Conservation (phyloP, 257 asterid genomes). For the Solanum pimpinellifolium region DNA sequence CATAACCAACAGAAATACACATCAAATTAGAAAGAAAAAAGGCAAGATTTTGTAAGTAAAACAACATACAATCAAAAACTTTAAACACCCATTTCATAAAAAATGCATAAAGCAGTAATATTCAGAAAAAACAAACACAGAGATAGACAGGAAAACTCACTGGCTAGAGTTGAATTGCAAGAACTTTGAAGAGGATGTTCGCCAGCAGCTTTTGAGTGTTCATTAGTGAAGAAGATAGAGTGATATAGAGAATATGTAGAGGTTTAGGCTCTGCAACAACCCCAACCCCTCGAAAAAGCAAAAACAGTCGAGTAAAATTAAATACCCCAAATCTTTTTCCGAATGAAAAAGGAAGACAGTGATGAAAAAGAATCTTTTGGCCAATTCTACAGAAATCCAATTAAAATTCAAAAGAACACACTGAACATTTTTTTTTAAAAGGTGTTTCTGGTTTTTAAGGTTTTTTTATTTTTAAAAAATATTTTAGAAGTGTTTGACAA, state of each 20-base stretch:
- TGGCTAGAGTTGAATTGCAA: not conserved
- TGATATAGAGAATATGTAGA: not conserved
- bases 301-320: not conserved
- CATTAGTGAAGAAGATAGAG: not conserved
- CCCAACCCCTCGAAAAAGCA: not conserved
- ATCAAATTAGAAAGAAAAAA: not conserved
- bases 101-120: not conserved
- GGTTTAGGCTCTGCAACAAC: not conserved
- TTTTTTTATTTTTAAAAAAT: too few relatives aligned
- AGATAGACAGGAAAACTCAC: not conserved
- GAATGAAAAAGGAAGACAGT: not conserved
- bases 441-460: not conserved
- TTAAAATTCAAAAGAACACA: not conserved
- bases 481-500: not conserved
- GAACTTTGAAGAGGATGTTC: not conserved
- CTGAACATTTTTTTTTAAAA: not conserved
- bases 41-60: not conserved
- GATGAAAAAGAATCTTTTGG: not conserved
- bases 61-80: not conserved
- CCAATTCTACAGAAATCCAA: not conserved
- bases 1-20: not conserved
- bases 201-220: not conserved
- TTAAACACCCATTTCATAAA: not conserved
- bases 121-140: not conserved
- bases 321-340: not conserved